These are phyloP conservation scores for Mycena sp. DNA, from an alignment of 1,284 basidiomycete species.

Conservation along the genomic window DNA sequence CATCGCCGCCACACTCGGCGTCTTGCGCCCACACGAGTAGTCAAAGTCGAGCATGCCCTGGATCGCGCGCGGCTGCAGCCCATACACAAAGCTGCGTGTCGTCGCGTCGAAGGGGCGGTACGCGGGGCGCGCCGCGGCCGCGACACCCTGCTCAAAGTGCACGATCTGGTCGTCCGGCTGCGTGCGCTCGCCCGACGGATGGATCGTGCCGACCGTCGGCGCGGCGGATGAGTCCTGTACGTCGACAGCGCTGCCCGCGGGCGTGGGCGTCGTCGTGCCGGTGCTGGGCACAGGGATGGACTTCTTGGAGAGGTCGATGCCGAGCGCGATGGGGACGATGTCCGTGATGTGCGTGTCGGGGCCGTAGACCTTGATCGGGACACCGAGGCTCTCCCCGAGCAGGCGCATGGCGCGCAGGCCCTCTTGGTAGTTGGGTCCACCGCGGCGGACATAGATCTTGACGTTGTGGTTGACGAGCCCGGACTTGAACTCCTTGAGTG, in stretches of 20 bases:
- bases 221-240: slow-evolving; percentile 27
- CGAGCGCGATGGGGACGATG: slow-evolving; percentile 97
- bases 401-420: slow-evolving; percentile 99
- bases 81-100: slow-evolving; percentile 97
- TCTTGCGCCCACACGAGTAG: slow-evolving; percentile 93
- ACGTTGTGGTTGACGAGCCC: slow-evolving; percentile 87
- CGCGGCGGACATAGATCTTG: slow-evolving; percentile 96
- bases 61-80: slow-evolving; percentile 98
- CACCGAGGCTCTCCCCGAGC: slow-evolving; percentile 96
- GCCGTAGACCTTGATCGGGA: slow-evolving; percentile 96
- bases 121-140: slow-evolving; percentile 66
- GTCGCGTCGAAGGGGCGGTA: slow-evolving; percentile 92
- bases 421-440: slow-evolving; percentile 99
- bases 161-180: slow-evolving; percentile 92
- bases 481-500: slow-evolving; percentile 93
- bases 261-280: slow-evolving; percentile 11
- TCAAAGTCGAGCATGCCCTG: slow-evolving; percentile 99
- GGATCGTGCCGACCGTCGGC: slow-evolving; percentile 78
- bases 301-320: slow-evolving; percentile 62
- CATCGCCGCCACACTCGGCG: slow-evolving; percentile 98
- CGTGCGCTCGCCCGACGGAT: slow-evolving; percentile 82
- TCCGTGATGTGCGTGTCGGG: slow-evolving; percentile 99
- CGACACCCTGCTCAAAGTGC: slow-evolving; percentile 68
- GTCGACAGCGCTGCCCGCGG: slow-evolving; percentile 18
- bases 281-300: slow-evolving; percentile 12